A percentile compares a stretch with the other conserved stretches of the same genome.
Evolutionary conservation across 2,329 filamentous ascomycete species (phyloP).

Genomic region (Lomentospora prolificans): DNA sequence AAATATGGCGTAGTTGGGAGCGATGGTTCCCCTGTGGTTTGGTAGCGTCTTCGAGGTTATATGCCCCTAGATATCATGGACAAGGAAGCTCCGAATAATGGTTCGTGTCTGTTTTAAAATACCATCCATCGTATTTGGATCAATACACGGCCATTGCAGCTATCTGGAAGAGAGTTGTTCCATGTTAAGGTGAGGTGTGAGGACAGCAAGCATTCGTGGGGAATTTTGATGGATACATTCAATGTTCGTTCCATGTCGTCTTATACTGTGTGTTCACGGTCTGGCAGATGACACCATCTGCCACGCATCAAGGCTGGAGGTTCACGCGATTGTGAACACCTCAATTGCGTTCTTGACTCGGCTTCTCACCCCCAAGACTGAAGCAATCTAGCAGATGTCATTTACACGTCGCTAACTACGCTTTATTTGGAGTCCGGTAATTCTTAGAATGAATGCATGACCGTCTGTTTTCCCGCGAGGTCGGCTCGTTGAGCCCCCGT

Average conservation of each 20-base stretch:
- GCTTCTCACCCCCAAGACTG: no score
- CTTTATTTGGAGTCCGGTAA: no score
- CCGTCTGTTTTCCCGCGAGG: slow-evolving; percentile 65
- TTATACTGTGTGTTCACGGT: background rate
- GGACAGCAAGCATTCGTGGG: no score
- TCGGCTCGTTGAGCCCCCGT: slow-evolving; percentile 55
- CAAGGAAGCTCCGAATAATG: background rate
- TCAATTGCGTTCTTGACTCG: no score
- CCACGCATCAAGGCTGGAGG: no score
- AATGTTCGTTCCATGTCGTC: no score
- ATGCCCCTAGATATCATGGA: background rate
- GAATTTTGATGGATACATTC: no score
- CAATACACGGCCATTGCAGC: background rate
- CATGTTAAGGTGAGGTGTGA: background rate
- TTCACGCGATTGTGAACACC: background rate
- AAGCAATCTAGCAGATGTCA: no score
- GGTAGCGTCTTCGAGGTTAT: background rate
- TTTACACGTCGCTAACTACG: no score
- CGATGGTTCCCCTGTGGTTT: background rate
- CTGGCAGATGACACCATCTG: slow-evolving; percentile 6
- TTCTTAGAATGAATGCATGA: slow-evolving; percentile 48
- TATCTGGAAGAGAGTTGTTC: background rate
- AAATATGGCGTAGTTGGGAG: background rate
- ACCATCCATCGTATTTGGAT: background rate
- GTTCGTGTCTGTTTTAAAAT: background rate